Conservation (phyloP, 164 flowering plant species). For the Chimonanthus salicifolius region DNA sequence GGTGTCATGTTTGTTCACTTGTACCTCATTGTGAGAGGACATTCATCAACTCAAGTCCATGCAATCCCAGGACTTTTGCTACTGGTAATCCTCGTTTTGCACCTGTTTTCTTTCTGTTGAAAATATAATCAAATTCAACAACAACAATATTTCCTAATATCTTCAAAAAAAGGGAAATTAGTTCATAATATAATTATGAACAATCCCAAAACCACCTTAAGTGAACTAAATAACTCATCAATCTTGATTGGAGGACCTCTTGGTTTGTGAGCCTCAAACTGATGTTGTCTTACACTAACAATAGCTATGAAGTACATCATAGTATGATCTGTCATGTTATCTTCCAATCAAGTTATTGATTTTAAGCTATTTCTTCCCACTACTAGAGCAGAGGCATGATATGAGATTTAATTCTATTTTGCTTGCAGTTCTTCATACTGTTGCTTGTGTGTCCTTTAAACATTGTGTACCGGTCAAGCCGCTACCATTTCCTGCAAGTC, state of each 20-base stretch:
- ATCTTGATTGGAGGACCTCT: too few species aligned
- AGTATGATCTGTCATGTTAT: not conserved
- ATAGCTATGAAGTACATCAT: too few species aligned
- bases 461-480: slow-evolving; percentile 68
- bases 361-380: not conserved
- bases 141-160: too few species aligned
- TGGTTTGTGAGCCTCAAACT: too few species aligned
- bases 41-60: slow-evolving; percentile 52
- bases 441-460: slow-evolving; percentile 83
- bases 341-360: not conserved
- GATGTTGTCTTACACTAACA: too few species aligned
- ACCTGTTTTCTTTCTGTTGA: not conserved
- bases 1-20: slow-evolving; percentile 80
- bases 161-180: too few species aligned
- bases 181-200: too few species aligned
- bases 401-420: not conserved
- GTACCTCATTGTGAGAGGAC: slow-evolving; percentile 57
- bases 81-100: slow-evolving; percentile 41
- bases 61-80: slow-evolving; percentile 75
- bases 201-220: too few species aligned
- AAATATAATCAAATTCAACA: too few species aligned
- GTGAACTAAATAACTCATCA: too few species aligned
- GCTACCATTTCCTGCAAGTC: slow-evolving; percentile 58
- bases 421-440: slow-evolving; percentile 48
- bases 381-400: not conserved